Percentiles rank a stretch among this genome's conserved stretches.
Evolutionary conservation across 768 basidiomycete species (phyloP).

Genomic region (Dacryopinax spathularia): DNA sequence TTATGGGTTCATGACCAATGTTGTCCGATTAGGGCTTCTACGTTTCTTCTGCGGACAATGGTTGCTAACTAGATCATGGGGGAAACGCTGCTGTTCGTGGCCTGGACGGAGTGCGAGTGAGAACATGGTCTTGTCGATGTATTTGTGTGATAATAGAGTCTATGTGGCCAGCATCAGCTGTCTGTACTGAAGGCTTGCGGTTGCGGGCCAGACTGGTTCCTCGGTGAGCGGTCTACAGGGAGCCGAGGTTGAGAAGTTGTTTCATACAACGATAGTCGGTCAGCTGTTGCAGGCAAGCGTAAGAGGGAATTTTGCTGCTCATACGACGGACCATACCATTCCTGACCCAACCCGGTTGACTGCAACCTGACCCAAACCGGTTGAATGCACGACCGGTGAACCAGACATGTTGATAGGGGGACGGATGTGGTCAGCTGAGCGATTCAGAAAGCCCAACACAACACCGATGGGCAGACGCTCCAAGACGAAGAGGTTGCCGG

Average conservation of each 20-base stretch:
- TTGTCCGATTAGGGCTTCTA: conserved; percentile 4
- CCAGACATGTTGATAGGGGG: conserved; percentile 85
- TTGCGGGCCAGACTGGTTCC: conserved; percentile 57
- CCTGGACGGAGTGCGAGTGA: not conserved
- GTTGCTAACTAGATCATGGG: not conserved
- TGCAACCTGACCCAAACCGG: too few relatives aligned
- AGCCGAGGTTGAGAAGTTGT: conserved; percentile 77
- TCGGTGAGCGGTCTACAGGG: conserved; percentile 67
- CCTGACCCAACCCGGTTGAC: conserved; percentile 81
- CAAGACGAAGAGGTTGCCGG: conserved; percentile 94
- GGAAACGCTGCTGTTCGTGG: conserved; percentile 2
- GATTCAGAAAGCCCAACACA: conserved; percentile 74
- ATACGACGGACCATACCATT: conserved; percentile 45
- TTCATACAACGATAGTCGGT: conserved; percentile 28
- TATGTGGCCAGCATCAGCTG: not conserved
- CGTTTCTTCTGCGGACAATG: not conserved
- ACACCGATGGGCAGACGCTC: conserved; percentile 84
- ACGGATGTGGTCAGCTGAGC: conserved; percentile 92
- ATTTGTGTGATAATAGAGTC: conserved; percentile 1
- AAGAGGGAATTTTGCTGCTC: conserved; percentile 35
- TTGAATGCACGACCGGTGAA: conserved; percentile 90
- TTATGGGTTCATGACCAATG: not conserved
- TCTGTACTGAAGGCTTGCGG: conserved; percentile 5
- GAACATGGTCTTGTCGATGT: not conserved
- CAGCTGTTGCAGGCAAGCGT: conserved; percentile 14